Evolutionary conservation across 2,329 filamentous ascomycete species (phyloP).

Genomic region (Aspergillus sp.): DNA sequence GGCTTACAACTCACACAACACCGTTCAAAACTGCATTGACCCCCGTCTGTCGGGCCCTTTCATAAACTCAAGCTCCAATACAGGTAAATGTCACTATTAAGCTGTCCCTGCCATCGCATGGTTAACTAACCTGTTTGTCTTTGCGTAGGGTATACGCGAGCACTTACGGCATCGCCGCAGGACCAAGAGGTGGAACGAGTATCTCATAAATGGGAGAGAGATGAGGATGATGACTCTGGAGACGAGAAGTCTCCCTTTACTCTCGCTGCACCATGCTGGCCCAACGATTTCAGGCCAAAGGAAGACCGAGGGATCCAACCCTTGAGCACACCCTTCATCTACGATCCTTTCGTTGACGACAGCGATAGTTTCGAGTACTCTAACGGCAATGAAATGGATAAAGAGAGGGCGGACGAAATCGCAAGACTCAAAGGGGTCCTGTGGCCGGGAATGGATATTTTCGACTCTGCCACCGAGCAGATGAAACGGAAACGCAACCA

Average conservation of each 20-base stretch:
- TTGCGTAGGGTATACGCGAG: conserved; percentile 1
- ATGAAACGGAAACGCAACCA: conserved; percentile 53
- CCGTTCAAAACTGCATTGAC: conserved; percentile 27
- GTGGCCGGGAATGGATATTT: conserved; percentile 54
- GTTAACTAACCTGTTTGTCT: background rate
- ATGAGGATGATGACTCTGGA: conserved; percentile 14
- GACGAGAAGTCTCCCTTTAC: conserved; percentile 14
- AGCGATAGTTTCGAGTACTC: conserved; percentile 16
- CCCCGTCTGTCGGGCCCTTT: conserved; percentile 27
- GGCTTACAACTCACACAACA: background rate
- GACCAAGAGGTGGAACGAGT: background rate
- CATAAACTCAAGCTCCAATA: conserved; percentile 4
- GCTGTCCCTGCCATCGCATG: conserved; percentile 1
- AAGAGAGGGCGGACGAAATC: conserved; percentile 37
- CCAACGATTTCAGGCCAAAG: conserved; percentile 1
- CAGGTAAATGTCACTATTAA: conserved; percentile 6
- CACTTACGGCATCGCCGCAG: conserved; percentile 1
- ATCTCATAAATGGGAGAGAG: conserved; percentile 19
- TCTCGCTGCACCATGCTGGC: conserved; percentile 17
- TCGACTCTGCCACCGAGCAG: conserved; percentile 51
- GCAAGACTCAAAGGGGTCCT: conserved; percentile 48
- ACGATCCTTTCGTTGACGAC: conserved; percentile 24
- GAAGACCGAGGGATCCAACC: background rate
- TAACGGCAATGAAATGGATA: conserved; percentile 26
- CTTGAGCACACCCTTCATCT: conserved; percentile 10